phyloP scores from a whole-genome alignment of 192 early-diverging fungal species.

The Entomortierella beljakovae region DNA sequence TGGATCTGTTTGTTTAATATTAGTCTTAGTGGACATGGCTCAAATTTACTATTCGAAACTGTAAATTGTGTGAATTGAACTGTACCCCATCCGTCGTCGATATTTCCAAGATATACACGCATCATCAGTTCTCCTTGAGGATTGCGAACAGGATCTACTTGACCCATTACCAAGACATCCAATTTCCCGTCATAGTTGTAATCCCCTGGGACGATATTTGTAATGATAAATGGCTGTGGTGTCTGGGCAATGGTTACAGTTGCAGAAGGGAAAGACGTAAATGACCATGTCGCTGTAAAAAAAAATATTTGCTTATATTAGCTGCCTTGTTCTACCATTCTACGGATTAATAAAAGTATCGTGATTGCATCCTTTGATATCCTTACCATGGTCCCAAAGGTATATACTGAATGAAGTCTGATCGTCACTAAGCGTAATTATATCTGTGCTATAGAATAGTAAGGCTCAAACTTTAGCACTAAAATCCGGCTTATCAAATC shows the following conservation, averaged over 20 bases:
- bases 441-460: slow-evolving; percentile 70
- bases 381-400: slow-evolving; percentile 74
- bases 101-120: slow-evolving; percentile 81
- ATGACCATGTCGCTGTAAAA: slow-evolving; percentile 47
- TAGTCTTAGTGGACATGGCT: no score
- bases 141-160: slow-evolving; percentile 39
- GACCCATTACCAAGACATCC: slow-evolving; percentile 86
- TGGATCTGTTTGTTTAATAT: no score
- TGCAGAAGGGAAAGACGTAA: slow-evolving; percentile 58
- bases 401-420: slow-evolving; percentile 77
- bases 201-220: slow-evolving; percentile 86
- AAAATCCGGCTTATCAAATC: no score
- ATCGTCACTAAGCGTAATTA: slow-evolving; percentile 78
- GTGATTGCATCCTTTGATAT: no score
- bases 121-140: slow-evolving; percentile 65
- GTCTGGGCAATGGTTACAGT: slow-evolving; percentile 56
- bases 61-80: not conserved
- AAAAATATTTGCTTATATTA: not conserved
- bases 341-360: no score
- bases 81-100: slow-evolving; percentile 69
- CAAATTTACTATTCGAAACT: not conserved
- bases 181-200: slow-evolving; percentile 91
- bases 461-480: no score
- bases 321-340: no score
- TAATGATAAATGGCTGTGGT: slow-evolving; percentile 60